Conservation (phyloP, 495 filamentous ascomycete species). For the Hypoxylon perforatum region DNA sequence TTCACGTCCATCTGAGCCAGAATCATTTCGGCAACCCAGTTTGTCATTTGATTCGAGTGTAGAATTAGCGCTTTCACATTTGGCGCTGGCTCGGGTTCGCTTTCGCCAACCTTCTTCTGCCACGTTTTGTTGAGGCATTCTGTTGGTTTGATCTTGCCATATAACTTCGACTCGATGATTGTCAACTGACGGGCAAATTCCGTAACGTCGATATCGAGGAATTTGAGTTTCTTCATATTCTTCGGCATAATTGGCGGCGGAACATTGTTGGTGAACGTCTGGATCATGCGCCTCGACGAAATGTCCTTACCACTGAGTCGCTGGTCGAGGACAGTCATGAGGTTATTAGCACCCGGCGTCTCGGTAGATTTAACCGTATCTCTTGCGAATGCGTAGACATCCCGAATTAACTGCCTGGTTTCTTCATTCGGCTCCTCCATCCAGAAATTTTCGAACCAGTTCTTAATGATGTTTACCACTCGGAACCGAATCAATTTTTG, state of each 20-base stretch:
- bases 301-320: conserved; percentile 87
- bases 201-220: conserved; percentile 93
- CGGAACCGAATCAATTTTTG: conserved; percentile 95
- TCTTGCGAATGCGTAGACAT: conserved; percentile 89
- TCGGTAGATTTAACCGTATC: conserved; percentile 92
- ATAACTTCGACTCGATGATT: conserved; percentile 94
- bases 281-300: conserved; percentile 85
- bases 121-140: conserved; percentile 98
- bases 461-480: conserved; percentile 97
- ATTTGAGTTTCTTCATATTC: conserved; percentile 99
- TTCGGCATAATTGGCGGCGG: conserved; percentile 94
- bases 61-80: conserved; percentile 97
- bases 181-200: conserved; percentile 97
- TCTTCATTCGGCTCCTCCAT: conserved; percentile 92
- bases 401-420: conserved; percentile 83
- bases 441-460: conserved; percentile 98
- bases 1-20: conserved; percentile 91
- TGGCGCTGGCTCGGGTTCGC: conserved; percentile 86
- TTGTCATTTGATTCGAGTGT: conserved; percentile 97
- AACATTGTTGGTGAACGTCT: conserved; percentile 79
- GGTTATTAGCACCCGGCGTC: conserved; percentile 82
- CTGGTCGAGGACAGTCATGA: conserved; percentile 88
- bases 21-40: conserved; percentile 99
- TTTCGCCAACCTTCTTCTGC: conserved; percentile 89
- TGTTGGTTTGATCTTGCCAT: conserved; percentile 92